phyloP scores from a whole-genome alignment of 306 rosid species.

The Cotoneaster glaucophyllus region DNA sequence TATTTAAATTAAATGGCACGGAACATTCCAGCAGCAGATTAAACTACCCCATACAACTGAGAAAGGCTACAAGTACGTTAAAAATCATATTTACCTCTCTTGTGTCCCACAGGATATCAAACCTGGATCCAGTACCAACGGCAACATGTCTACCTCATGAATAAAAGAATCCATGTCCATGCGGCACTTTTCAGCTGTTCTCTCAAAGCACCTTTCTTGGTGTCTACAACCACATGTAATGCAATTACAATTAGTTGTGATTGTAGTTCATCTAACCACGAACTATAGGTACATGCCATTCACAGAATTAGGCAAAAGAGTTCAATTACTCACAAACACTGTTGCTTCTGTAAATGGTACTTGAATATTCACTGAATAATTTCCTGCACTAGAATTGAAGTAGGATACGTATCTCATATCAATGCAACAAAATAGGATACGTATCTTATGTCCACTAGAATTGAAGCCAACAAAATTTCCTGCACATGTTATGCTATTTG shows the following conservation, averaged over 20 bases:
- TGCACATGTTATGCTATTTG: slow-evolving; percentile 83
- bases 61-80: neutral
- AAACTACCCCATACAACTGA: neutral
- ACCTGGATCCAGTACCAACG: slow-evolving; percentile 88
- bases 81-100: slow-evolving; percentile 42
- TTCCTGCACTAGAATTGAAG: slow-evolving; percentile 80
- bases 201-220: slow-evolving; percentile 81
- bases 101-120: slow-evolving; percentile 76
- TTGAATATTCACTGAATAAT: slow-evolving; percentile 66
- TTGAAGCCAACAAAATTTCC: slow-evolving; percentile 88
- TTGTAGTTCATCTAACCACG: slow-evolving; percentile 1
- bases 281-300: neutral
- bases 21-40: slow-evolving; percentile 4
- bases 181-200: slow-evolving; percentile 79
- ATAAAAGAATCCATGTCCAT: slow-evolving; percentile 60
- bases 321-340: slow-evolving; percentile 55
- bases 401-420: no score
- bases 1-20: neutral
- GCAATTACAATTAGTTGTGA: slow-evolving; percentile 7
- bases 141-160: slow-evolving; percentile 93
- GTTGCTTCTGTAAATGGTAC: slow-evolving; percentile 95
- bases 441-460: no score
- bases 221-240: slow-evolving; percentile 44
- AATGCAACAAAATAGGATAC: no score
- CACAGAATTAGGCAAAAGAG: slow-evolving; percentile 9